phyloP scores from a whole-genome alignment of 768 basidiomycete genomes.

The Boletus pseudopeckii region DNA sequence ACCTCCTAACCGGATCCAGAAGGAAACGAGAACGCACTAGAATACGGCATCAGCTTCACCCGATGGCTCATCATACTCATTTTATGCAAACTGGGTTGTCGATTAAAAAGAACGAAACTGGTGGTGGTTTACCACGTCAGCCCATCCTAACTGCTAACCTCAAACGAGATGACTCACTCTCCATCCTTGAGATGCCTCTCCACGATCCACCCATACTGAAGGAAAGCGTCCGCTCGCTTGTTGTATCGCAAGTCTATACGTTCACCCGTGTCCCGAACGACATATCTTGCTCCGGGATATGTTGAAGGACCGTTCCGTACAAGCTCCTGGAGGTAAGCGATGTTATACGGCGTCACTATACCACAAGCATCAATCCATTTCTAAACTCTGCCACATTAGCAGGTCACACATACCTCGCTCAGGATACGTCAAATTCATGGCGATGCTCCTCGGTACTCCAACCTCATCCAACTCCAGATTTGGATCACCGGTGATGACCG shows the following conservation, averaged over 20 bases:
- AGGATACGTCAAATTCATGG: constrained; percentile 97
- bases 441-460: constrained; percentile 91
- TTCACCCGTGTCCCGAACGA: constrained; percentile 95
- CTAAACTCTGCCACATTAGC: not conserved
- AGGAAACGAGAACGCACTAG: constrained; percentile 57
- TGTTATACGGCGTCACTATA: constrained; percentile 95
- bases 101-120: constrained; percentile 72
- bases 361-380: constrained; percentile 9
- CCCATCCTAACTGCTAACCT: not conserved
- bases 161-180: constrained; percentile 64
- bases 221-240: constrained; percentile 89
- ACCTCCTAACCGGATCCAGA: not conserved
- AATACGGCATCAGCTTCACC: constrained; percentile 96
- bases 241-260: constrained; percentile 96
- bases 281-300: constrained; percentile 96
- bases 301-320: constrained; percentile 92
- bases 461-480: constrained; percentile 96
- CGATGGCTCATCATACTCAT: constrained; percentile 99
- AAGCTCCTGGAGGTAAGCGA: constrained; percentile 87
- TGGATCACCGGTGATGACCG: constrained; percentile 98
- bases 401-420: constrained; percentile 69
- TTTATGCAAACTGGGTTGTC: constrained; percentile 97
- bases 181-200: constrained; percentile 97
- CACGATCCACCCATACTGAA: constrained; percentile 98
- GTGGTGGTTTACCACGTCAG: constrained; percentile 2